Evolutionary conservation across 495 filamentous ascomycete species (phyloP).

Genomic region (Tricharina praecox): DNA sequence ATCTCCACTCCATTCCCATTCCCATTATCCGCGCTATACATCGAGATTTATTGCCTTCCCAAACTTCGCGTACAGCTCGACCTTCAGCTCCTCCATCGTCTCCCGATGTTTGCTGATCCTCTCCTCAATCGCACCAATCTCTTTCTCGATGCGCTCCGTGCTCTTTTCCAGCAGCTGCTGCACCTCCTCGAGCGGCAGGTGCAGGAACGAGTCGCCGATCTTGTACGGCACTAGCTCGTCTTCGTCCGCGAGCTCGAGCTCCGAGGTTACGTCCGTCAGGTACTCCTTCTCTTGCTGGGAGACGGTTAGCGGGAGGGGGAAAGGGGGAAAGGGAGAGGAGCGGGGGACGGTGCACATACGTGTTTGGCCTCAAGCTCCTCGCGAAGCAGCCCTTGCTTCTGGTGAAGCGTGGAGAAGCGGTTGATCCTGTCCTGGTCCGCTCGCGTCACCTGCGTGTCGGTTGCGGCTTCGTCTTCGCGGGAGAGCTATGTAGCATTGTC

Average conservation of each 20-base stretch:
- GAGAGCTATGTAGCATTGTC: conserved; percentile 46
- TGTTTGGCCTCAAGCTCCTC: conserved; percentile 69
- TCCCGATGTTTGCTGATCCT: conserved; percentile 56
- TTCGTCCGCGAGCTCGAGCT: conserved; percentile 89
- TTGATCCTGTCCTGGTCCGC: conserved; percentile 94
- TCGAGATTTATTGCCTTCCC: conserved; percentile 6
- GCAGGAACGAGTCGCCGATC: conserved; percentile 88
- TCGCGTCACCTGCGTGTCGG: conserved; percentile 74
- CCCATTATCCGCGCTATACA: neutral
- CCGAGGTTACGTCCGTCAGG: conserved; percentile 74
- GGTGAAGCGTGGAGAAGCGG: conserved; percentile 85
- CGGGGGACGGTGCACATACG: conserved; percentile 33
- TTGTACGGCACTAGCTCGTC: conserved; percentile 88
- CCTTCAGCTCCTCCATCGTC: conserved; percentile 75
- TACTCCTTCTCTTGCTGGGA: conserved; percentile 96
- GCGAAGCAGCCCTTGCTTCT: conserved; percentile 58
- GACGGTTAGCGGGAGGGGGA: neutral
- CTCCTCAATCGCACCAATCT: conserved; percentile 60
- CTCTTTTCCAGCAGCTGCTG: conserved; percentile 63
- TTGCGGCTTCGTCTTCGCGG: conserved; percentile 67
- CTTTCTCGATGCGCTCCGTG: conserved; percentile 52
- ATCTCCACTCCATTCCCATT: neutral
- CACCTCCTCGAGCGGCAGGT: conserved; percentile 63
- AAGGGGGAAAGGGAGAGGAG: neutral
- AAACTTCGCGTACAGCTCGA: conserved; percentile 61